phyloP scores from a whole-genome alignment of 2,329 filamentous ascomycete genomes.

The Aspergillus tamarii region DNA sequence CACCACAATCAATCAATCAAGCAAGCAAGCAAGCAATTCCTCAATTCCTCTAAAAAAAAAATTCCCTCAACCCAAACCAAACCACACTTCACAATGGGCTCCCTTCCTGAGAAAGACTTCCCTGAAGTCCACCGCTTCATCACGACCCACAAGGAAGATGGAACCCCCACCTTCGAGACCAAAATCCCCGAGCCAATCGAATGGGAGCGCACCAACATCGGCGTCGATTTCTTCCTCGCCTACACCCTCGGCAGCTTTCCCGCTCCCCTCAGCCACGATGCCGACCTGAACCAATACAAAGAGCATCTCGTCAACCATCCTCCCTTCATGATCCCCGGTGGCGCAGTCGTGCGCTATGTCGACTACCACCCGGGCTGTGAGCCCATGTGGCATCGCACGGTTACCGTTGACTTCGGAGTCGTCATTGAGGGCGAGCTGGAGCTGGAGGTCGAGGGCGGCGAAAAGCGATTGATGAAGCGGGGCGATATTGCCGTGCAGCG shows the following conservation, averaged over 20 bases:
- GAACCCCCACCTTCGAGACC: neutral
- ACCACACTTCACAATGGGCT: neutral
- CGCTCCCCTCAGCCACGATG: neutral
- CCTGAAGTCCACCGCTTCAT: neutral
- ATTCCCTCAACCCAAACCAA: neutral
- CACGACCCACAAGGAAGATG: neutral
- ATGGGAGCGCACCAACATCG: neutral
- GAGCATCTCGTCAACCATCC: neutral
- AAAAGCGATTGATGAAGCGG: conserved; percentile 45
- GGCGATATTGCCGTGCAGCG: conserved; percentile 59
- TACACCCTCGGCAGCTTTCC: neutral
- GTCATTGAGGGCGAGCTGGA: conserved; percentile 55
- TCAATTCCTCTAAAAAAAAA: neutral
- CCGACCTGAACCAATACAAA: neutral
- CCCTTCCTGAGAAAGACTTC: neutral
- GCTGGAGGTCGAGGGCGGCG: conserved; percentile 53
- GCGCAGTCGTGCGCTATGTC: neutral
- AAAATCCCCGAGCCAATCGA: neutral
- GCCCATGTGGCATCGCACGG: neutral
- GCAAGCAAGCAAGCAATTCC: neutral
- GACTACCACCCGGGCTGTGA: neutral
- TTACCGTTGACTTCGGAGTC: conserved; percentile 50
- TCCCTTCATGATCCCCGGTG: neutral
- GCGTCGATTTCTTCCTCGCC: neutral
- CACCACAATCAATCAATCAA: too few relatives aligned